Conservation (phyloP, 176 grass and related monocot species). For the Aegilops speltoides region DNA sequence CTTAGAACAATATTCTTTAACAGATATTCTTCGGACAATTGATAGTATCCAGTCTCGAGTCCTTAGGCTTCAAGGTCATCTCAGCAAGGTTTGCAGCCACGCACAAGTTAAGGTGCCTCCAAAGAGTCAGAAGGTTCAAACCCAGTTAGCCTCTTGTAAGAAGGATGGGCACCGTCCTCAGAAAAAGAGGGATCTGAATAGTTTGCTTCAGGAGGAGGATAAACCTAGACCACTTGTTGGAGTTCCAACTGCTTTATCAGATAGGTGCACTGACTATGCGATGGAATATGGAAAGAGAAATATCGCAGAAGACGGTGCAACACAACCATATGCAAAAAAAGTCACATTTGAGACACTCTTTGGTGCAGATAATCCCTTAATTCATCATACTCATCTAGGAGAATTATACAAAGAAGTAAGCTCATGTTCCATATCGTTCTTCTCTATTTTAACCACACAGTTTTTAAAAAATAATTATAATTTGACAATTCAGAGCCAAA, state of each 20-base stretch:
- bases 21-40: conserved; percentile 67
- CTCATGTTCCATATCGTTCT: neutral
- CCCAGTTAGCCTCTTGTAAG: conserved; percentile 1
- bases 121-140: conserved; percentile 21
- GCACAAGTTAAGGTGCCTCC: conserved; percentile 22
- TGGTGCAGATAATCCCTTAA: conserved; percentile 14
- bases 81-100: conserved; percentile 32
- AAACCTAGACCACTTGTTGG: neutral
- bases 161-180: conserved; percentile 1
- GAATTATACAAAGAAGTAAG: conserved; percentile 42
- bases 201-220: conserved; percentile 31
- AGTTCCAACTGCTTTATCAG: neutral
- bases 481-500: neutral
- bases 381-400: neutral
- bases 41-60: conserved; percentile 56
- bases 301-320: neutral
- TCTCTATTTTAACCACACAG: neutral
- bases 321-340: conserved; percentile 1
- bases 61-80: conserved; percentile 40
- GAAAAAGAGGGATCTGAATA: conserved; percentile 24
- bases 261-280: conserved; percentile 2
- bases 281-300: neutral
- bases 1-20: conserved; percentile 48
- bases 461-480: neutral
- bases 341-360: conserved; percentile 32